Base-by-base conservation (phyloP, 345 rosid genomes). In the Crucihimalaya himalaica region DNA sequence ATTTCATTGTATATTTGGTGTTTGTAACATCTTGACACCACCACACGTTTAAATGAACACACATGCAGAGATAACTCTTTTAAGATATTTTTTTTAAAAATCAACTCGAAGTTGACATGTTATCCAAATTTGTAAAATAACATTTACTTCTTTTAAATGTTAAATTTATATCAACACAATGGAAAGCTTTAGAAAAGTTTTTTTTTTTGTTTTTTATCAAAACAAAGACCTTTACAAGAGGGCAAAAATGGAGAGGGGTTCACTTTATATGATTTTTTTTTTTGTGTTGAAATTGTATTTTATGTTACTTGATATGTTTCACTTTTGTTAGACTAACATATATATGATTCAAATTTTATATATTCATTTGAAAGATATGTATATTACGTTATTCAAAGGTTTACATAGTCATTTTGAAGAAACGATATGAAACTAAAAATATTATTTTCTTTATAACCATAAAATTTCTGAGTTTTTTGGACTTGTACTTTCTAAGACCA, bases 21-120 rank as follows among this genome's bases (percentile, higher is more conserved):
- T 71, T 60, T 60, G 42, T 60, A 60, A 71, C 60, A 37, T 51
- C 51, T 48, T 21, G 39, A 16, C 40, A 71, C 39, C 75, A 71
- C 1, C 28, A 59, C 60, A 25, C 48, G 75, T 47, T 51, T n/a
- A 28, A 28, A 28, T 28, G 29, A 28, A 28, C 5, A 28, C 50
- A 60, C 67, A 59, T 48, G 67, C 50, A 51, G 15, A 48, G 8
- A 59, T 47, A 34, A 35, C 60, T 45, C 47, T n/a, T 45, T 32
- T 28, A 1, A 2, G 25, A 45, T 69, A 69, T 43, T 45, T 32
- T n/a, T n/a, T n/a, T n/a, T n/a, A 15, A 4, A 56, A 16, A 31
- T 21, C 5, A 14, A 31, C 43, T 54, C 6, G 63, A 55, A 40
- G 19, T 68, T 68, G 63, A 42, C 37, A 68, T 68, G 14, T 54